Conservation (phyloP, 2,329 filamentous ascomycete species). For the Cladorrhinum sp. region DNA sequence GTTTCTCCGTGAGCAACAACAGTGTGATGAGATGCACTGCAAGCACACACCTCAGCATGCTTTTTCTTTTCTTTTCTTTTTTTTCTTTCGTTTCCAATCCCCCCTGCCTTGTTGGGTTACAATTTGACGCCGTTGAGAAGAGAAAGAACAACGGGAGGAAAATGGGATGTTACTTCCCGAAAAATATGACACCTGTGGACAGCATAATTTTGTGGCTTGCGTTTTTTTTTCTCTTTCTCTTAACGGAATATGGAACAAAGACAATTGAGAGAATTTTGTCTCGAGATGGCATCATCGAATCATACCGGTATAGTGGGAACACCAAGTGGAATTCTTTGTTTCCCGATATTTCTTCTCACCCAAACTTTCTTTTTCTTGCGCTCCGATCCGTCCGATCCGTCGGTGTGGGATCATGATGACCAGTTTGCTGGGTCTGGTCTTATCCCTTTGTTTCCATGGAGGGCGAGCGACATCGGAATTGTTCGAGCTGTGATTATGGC, state of each 20-base stretch:
- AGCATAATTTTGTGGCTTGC: too few relatives aligned
- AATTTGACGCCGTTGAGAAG: neutral
- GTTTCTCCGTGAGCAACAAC: neutral
- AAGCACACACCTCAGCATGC: too few relatives aligned
- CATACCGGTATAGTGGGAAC: neutral
- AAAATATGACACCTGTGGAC: too few relatives aligned
- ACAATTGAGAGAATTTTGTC: too few relatives aligned
- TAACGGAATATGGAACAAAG: too few relatives aligned
- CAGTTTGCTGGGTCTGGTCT: neutral
- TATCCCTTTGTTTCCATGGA: neutral
- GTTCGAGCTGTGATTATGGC: neutral
- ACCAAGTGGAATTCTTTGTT: neutral
- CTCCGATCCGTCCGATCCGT: neutral
- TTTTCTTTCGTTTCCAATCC: too few relatives aligned
- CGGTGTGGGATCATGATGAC: neutral
- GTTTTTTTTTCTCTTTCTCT: neutral
- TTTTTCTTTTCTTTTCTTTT: neutral
- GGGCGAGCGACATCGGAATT: neutral
- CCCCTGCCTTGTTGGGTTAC: neutral
- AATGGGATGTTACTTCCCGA: neutral
- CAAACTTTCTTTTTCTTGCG: neutral
- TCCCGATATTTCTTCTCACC: neutral
- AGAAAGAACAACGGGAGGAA: neutral
- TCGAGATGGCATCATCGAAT: neutral
- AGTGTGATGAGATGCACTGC: too few relatives aligned